Conservation (phyloP, 202 grass and related monocot genomes). For the Saccharum hybrid region DNA sequence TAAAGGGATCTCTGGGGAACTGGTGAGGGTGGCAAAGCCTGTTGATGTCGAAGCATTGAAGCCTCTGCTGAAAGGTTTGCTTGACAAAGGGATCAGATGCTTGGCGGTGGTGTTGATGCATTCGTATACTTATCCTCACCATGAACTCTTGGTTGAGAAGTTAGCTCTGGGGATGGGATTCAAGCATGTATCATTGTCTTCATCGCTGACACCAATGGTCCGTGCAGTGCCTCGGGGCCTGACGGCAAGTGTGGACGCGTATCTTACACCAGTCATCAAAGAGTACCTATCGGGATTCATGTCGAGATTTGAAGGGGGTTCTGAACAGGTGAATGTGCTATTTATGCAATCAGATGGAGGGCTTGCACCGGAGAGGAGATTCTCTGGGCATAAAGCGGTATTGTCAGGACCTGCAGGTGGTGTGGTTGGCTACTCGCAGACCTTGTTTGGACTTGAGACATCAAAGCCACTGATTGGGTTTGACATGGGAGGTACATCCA, state of each 20-base stretch:
- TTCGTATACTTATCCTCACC: constrained; percentile 85
- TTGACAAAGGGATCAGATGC: constrained; percentile 85
- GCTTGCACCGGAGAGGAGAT: constrained; percentile 82
- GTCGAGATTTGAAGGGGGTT: constrained; percentile 78
- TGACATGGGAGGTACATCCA: constrained; percentile 99
- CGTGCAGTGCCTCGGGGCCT: constrained; percentile 89
- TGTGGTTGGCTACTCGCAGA: constrained; percentile 94
- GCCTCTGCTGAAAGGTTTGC: constrained; percentile 67
- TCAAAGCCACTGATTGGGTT: constrained; percentile 91
- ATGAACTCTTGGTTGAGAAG: constrained; percentile 77
- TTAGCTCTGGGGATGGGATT: constrained; percentile 86
- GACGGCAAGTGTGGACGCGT: constrained; percentile 91
- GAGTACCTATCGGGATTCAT: constrained; percentile 89
- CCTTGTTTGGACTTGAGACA: constrained; percentile 91
- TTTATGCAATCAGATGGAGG: constrained; percentile 99
- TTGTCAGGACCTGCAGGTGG: constrained; percentile 94
- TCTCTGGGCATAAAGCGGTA: constrained; percentile 95
- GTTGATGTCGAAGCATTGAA: constrained; percentile 69
- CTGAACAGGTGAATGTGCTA: constrained; percentile 77
- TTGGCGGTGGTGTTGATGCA: constrained; percentile 95
- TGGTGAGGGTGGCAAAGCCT: constrained; percentile 69
- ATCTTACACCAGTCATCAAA: constrained; percentile 91
- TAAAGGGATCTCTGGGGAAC: constrained; percentile 81
- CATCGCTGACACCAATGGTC: constrained; percentile 88
- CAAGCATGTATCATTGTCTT: constrained; percentile 89